Evolutionary conservation across 2,329 filamentous ascomycete genomes (phyloP), one percentile per base, ranked within the genome.

Genomic region (Boeremia lycopersici): DNA sequence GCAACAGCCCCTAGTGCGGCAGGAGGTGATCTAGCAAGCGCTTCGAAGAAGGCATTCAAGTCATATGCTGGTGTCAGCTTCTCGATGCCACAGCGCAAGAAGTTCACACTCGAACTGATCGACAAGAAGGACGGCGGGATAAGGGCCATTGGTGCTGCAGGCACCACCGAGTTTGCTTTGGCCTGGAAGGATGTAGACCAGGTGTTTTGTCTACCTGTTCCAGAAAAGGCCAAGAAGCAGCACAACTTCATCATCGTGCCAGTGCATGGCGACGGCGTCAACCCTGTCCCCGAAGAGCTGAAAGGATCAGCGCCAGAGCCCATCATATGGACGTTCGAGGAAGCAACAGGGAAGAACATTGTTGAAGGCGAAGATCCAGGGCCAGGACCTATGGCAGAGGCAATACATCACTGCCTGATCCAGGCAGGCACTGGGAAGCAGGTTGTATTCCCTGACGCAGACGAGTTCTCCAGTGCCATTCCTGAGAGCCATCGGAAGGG

Each of bases 181-280:
- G 68, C 76, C 0, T 76, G 82, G 75, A 72, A 74, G 49, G 76
- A 78, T 52, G 78, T 84, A 76, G 83, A 84, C 47, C 81, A 87
- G 67, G 77, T 84, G 44, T 78, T 87, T 60, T 86, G 84, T 62
- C 76, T 88, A 34, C 85, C 85, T 0, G 81, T 88, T 2, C 86
- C 86, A 5, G 86, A 88, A 63, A 88, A 87, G 65, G 80, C 84
- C 4, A 82, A 86, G 57, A 81, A 83, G 49, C 84, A 86, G 63
- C 83, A 83, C 72, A 86, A 85, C 62, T 87, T 87, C 67, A 82
- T 85, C 64, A 71, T 88, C 36, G 78, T 88, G 35, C 84, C 85
- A 2, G 71, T 78, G 26, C 76, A 79, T 45, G 79, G 75, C 15
- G 77, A 84, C 60, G 81, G 81, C 34, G 76, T 84, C 19, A 79